A percentile compares a stretch with the other conserved stretches of the same genome.
These are phyloP conservation scores for Meyerozyma guilliermondii DNA, from an alignment of 1,139 yeast genomes.

Conservation along the genomic window DNA sequence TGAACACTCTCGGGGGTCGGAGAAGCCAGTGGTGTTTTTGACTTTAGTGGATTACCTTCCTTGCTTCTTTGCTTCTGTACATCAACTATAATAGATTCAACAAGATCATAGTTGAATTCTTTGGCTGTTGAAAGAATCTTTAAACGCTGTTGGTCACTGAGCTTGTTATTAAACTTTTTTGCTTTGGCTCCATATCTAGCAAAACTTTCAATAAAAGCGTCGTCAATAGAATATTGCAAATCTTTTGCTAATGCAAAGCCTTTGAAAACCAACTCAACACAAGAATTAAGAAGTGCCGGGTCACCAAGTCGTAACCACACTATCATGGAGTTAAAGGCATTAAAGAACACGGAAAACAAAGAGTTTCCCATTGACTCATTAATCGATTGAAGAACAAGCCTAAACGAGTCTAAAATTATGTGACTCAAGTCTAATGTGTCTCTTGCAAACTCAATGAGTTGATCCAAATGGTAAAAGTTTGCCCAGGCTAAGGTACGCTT, in stretches of 20 bases:
- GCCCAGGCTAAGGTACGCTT: conserved; percentile 75
- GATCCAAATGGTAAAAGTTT: conserved; percentile 46
- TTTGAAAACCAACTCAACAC: conserved; percentile 65
- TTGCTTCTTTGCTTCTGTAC: conserved; percentile 30
- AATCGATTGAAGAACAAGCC: conserved; percentile 31
- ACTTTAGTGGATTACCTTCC: conserved; percentile 4
- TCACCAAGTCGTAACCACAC: conserved; percentile 84
- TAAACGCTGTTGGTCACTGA: conserved; percentile 54
- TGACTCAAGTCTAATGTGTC: conserved; percentile 81
- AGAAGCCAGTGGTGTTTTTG: conserved; percentile 4
- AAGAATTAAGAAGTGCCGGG: conserved; percentile 63
- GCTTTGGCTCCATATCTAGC: conserved; percentile 64
- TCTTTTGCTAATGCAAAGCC: conserved; percentile 62
- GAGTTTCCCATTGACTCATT: conserved; percentile 7
- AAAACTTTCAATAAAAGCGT: conserved; percentile 45
- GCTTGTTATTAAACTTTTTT: conserved; percentile 59
- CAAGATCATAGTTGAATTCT: conserved; percentile 46
- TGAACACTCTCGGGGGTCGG: conserved; percentile 12
- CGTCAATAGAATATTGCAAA: conserved; percentile 42
- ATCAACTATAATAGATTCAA: conserved; percentile 46
- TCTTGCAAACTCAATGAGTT: conserved; percentile 74
- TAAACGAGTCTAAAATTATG: conserved; percentile 57
- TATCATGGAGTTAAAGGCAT: conserved; percentile 56
- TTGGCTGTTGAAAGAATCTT: conserved; percentile 56
- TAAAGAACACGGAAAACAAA: conserved; percentile 33